Conservation (phyloP, 306 rosid species). For the Acacia confusa region DNA sequence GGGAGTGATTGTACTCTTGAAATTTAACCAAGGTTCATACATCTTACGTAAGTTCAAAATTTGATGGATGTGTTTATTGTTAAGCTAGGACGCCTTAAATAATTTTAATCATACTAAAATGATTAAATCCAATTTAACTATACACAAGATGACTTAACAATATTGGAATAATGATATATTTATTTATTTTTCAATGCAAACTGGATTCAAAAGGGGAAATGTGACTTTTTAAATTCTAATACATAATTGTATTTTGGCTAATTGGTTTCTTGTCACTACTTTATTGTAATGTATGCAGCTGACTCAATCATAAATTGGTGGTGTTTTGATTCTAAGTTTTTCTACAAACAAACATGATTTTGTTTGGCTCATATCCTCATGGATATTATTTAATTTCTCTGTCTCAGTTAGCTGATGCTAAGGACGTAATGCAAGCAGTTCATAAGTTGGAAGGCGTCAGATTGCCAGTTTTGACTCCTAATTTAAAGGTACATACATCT, state of each 20-base stretch:
- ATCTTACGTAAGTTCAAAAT: neutral
- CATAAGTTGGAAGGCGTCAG: conserved; percentile 48
- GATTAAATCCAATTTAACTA: neutral
- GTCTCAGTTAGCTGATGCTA: conserved; percentile 69
- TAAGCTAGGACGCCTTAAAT: neutral
- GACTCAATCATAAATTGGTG: neutral
- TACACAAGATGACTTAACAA: neutral
- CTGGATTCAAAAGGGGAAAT: neutral
- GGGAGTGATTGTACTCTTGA: neutral
- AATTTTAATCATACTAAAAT: neutral
- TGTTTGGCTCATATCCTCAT: conserved; percentile 18
- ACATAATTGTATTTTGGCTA: neutral
- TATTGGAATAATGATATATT: neutral
- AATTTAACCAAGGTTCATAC: neutral
- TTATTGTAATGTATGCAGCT: neutral
- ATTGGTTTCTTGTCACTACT: neutral
- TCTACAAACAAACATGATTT: neutral
- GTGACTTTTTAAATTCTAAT: neutral
- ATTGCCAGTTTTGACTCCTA: conserved; percentile 74
- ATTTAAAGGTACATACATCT: conserved; percentile 51
- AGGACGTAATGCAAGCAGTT: conserved; percentile 63
- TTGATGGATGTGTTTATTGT: neutral
- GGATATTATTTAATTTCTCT: neutral
- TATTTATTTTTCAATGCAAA: neutral
- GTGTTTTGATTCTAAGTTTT: neutral